A percentile compares a stretch with the other conserved stretches of the same genome.
Conservation (phyloP, 1,284 basidiomycete species). For the Schizopora paradoxa region DNA sequence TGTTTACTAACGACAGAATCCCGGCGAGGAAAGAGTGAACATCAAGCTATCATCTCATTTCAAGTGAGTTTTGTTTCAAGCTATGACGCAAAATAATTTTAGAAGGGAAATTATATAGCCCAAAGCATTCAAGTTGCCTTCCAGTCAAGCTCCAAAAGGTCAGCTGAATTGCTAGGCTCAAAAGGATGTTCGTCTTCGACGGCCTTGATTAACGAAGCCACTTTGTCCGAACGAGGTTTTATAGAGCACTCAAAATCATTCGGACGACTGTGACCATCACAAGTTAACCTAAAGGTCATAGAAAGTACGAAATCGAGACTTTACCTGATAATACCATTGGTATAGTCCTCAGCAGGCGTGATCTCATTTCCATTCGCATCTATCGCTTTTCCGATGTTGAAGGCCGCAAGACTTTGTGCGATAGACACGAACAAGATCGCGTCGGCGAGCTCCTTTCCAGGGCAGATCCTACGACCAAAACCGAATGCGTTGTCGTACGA, state of each 20-base stretch:
- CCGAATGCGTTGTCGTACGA: not conserved
- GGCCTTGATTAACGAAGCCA: not conserved
- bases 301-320: not conserved
- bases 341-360: not conserved
- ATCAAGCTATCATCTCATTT: too few species aligned
- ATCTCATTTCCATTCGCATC: not conserved
- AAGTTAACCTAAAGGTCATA: not conserved
- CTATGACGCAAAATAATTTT: too few species aligned
- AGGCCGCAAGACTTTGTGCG: slow-evolving; percentile 16
- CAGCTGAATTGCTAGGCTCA: too few species aligned
- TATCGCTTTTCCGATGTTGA: slow-evolving; percentile 16
- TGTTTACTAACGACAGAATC: too few species aligned
- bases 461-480: slow-evolving; percentile 3
- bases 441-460: slow-evolving; percentile 13
- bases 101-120: too few species aligned
- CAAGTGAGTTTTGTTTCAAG: too few species aligned
- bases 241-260: not conserved
- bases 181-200: not conserved
- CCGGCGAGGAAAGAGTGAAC: too few species aligned
- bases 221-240: not conserved
- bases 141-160: too few species aligned
- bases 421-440: slow-evolving; percentile 16
- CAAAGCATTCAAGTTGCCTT: too few species aligned
- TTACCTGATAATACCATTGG: not conserved
- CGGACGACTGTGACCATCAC: not conserved